A percentile compares a stretch with the other conserved stretches of the same genome.
These are phyloP conservation scores for Apiospora hydei DNA, from an alignment of 2,329 filamentous ascomycete genomes.

Conservation along the genomic window DNA sequence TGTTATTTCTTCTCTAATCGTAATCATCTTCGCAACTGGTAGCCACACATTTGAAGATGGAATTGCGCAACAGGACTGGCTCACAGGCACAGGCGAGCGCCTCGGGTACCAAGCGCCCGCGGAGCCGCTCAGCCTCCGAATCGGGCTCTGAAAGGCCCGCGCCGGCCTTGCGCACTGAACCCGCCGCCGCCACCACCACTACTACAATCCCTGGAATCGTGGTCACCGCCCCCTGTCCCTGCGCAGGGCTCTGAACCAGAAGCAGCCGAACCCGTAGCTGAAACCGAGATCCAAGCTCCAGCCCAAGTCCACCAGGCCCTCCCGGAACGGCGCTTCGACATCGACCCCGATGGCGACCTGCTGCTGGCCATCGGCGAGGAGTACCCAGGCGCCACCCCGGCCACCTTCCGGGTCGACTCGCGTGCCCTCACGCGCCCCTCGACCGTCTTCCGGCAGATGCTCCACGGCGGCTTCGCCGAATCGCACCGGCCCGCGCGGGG, in stretches of 20 bases:
- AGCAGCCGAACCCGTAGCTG: too few relatives aligned
- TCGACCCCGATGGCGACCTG: constrained; percentile 26
- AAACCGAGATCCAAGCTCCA: not conserved
- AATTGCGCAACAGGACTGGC: not conserved
- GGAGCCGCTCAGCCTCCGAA: not conserved
- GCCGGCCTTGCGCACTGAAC: not conserved
- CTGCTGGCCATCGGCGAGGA: constrained; percentile 25
- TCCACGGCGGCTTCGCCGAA: constrained; percentile 37
- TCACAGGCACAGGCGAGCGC: not conserved
- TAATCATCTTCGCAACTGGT: not conserved
- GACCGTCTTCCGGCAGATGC: constrained; percentile 34
- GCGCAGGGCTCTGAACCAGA: not conserved
- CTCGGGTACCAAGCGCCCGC: not conserved
- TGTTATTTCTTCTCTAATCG: not conserved
- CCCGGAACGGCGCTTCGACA: not conserved
- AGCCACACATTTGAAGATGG: not conserved
- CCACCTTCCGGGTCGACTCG: constrained; percentile 36
- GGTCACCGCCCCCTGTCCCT: not conserved
- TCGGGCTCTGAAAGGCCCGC: not conserved
- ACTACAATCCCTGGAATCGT: not conserved
- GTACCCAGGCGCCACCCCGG: constrained; percentile 25
- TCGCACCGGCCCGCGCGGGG: not conserved
- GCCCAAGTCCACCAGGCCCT: not conserved
- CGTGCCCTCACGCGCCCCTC: constrained; percentile 36
- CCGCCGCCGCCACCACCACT: too few relatives aligned